Conservation (phyloP, 1,139 yeast genomes). For the Candida dubliniensis region DNA sequence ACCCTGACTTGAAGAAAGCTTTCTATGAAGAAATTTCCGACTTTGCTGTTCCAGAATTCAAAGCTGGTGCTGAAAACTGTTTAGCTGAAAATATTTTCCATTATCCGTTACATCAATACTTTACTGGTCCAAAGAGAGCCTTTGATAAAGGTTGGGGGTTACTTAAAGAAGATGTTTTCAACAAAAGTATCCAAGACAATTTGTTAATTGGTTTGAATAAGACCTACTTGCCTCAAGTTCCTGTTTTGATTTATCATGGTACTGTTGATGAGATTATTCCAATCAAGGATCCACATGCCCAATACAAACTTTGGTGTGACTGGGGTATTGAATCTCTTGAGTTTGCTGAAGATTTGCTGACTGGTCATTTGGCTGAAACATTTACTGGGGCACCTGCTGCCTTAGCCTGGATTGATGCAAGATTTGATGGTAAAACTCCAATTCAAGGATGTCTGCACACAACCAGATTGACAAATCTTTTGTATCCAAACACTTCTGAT, state of each 20-base stretch:
- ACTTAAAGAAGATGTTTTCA: conserved; percentile 17
- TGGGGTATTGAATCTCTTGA: conserved; percentile 32
- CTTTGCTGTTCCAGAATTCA: conserved; percentile 1
- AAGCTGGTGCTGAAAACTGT: conserved; percentile 6
- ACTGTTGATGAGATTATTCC: conserved; percentile 31
- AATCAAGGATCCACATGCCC: conserved; percentile 22
- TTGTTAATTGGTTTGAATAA: conserved; percentile 20
- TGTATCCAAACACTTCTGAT: conserved; percentile 19
- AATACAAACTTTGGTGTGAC: conserved; percentile 33
- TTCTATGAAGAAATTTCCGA: conserved; percentile 2
- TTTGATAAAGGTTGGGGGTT: conserved; percentile 16
- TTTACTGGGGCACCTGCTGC: conserved; percentile 32
- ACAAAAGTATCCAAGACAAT: conserved; percentile 19
- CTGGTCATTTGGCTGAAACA: conserved; percentile 30
- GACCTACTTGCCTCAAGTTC: conserved; percentile 27
- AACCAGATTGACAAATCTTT: conserved; percentile 24
- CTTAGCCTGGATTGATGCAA: conserved; percentile 25
- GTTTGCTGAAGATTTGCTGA: conserved; percentile 24
- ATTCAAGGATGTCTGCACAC: conserved; percentile 30
- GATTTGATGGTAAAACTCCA: conserved; percentile 21
- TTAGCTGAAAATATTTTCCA: conserved; percentile 2
- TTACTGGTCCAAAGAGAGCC: conserved; percentile 1
- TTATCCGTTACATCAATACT: conserved; percentile 8
- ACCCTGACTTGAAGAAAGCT: conserved; percentile 18
- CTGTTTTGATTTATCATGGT: conserved; percentile 37